Evolutionary conservation across 257 asterid species (phyloP), one percentile per base, ranked within the genome.

Genomic region (Nicotiana attenuata): DNA sequence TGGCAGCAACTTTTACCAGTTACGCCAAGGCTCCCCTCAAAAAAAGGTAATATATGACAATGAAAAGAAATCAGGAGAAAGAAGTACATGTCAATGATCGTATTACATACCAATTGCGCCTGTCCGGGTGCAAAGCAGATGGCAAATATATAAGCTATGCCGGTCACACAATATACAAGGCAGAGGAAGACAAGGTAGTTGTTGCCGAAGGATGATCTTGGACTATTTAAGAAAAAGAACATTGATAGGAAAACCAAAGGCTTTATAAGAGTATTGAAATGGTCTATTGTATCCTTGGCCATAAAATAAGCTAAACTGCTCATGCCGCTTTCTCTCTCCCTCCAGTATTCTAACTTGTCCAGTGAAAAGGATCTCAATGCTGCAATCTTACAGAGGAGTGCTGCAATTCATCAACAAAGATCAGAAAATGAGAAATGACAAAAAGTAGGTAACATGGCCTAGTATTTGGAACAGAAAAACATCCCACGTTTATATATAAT

Each of bases 291-390:
- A 85, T 96, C 99, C 89, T 96, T 96, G 80, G 99, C 87, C 22
- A 93, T 94, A 84, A 96, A 96, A 88, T 92, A 96, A 53, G 99
- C 99, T 77, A 94, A 85, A 82, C 93, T 96, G 91, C 98, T 96
- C 92, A 91, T 91, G 81, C 98, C 99, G 80, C 97, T 90, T 47
- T 87, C 92, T 38, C 91, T 87, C 88, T 96, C 99, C 67, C 99
- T 92, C 85, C 81, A 78, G 90, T 87, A 93, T 65, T 96, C 93
- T 82, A 96, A 79, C 86, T 89, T 96, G 91, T 96, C 99, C 84
- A 83, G 50, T 26, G 98, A 81, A 86, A 96, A 96, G 67, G 98
- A 96, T 83, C 99, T 88, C 84, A 96, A 82, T 20, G 99, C 99
- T 26, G 99, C 84, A 80, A 96, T 92, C 95, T 89, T 94, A 87